Percentiles rank a stretch among this genome's conserved stretches.
Conservation (phyloP, 106 monocot species). For the Dendrobium nobile region DNA sequence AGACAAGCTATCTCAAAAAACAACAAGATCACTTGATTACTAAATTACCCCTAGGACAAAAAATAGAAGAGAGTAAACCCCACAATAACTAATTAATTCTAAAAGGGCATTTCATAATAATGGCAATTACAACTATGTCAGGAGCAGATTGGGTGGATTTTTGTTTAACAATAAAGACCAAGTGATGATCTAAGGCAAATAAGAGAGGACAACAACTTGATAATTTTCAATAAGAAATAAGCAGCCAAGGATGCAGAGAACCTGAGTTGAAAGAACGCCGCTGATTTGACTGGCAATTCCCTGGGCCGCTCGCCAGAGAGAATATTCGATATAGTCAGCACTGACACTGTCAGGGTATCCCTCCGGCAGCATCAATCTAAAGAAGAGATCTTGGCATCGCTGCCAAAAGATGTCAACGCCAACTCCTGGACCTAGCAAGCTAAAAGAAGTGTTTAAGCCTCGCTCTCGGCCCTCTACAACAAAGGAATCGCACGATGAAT, state of each 20-base stretch:
- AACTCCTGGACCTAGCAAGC: neutral
- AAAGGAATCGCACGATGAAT: conserved; percentile 26
- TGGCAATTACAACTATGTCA: too few species aligned
- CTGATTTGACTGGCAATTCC: conserved; percentile 91
- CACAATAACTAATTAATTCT: too few species aligned
- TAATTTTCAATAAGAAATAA: neutral
- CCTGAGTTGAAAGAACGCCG: conserved; percentile 94
- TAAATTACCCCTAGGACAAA: too few species aligned
- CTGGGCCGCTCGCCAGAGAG: conserved; percentile 86
- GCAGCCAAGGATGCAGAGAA: conserved; percentile 4
- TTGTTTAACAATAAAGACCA: neutral
- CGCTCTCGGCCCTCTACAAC: conserved; percentile 3
- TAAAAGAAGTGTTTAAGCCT: neutral
- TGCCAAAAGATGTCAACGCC: conserved; percentile 23
- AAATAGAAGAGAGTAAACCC: too few species aligned
- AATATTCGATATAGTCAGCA: conserved; percentile 79
- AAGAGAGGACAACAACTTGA: neutral
- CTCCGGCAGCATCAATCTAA: conserved; percentile 68
- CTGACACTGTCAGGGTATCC: conserved; percentile 83
- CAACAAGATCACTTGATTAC: too few species aligned
- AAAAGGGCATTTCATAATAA: too few species aligned
- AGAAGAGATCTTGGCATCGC: conserved; percentile 22
- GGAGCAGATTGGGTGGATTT: neutral
- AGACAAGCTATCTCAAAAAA: too few species aligned
- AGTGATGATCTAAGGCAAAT: neutral